Evolutionary conservation across 495 filamentous ascomycete genomes (phyloP).

Genomic region (Cudoniella acicularis): DNA sequence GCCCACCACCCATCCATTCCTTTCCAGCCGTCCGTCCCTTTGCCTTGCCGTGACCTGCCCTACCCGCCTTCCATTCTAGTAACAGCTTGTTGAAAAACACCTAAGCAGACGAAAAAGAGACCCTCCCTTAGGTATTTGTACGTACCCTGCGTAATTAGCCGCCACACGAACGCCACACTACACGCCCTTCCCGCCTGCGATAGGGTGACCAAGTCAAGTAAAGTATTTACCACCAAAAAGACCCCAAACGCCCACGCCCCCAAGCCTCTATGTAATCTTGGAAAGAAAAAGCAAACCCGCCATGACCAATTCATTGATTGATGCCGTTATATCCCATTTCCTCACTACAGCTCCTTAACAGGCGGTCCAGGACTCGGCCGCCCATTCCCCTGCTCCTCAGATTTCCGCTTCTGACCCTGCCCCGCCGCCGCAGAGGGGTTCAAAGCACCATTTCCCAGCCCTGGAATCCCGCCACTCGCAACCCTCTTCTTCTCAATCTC

Average conservation of each 20-base stretch:
- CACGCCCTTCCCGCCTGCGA: too few relatives aligned
- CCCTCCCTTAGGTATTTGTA: background rate
- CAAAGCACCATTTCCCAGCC: background rate
- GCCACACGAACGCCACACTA: too few relatives aligned
- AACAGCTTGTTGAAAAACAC: background rate
- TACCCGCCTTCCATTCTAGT: background rate
- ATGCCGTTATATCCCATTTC: too few relatives aligned
- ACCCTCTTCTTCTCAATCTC: constrained; percentile 20
- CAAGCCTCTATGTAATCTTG: too few relatives aligned
- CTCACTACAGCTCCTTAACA: constrained; percentile 1
- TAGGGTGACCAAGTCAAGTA: too few relatives aligned
- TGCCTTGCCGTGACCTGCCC: too few relatives aligned
- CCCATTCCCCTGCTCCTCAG: constrained; percentile 23
- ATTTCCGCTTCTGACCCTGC: constrained; percentile 21
- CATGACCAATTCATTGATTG: too few relatives aligned
- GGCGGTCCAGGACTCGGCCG: constrained; percentile 26
- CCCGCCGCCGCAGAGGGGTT: background rate
- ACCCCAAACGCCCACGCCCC: too few relatives aligned
- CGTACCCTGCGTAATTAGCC: too few relatives aligned
- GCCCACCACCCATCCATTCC: background rate
- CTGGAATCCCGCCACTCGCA: constrained; percentile 2
- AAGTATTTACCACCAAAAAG: too few relatives aligned
- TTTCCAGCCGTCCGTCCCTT: background rate
- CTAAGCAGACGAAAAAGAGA: background rate
- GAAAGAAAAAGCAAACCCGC: background rate